A percentile compares a stretch with the other conserved stretches of the same genome.
These are phyloP conservation scores for Aspergillus ellipticus DNA, from an alignment of 495 filamentous ascomycete genomes.

Conservation along the genomic window DNA sequence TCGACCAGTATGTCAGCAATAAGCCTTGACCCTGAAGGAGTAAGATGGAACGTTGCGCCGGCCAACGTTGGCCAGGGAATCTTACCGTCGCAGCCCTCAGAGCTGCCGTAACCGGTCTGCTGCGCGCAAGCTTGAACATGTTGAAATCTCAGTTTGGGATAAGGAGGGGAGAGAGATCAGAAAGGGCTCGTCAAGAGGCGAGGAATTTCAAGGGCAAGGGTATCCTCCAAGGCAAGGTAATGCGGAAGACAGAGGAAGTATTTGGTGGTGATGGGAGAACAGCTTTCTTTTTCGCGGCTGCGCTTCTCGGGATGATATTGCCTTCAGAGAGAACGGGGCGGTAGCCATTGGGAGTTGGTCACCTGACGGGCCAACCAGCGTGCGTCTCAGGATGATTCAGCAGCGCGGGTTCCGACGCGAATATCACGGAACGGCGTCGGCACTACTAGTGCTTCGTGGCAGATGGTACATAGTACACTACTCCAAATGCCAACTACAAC, in stretches of 20 bases:
- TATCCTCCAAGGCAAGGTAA: conserved; percentile 8
- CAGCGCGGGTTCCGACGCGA: conserved; percentile 13
- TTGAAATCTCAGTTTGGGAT: conserved; percentile 23
- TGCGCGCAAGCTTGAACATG: conserved; percentile 75
- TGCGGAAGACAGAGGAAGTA: conserved; percentile 4
- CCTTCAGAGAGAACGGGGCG: conserved; percentile 16
- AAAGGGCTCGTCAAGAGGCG: not conserved
- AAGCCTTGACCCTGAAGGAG: conserved; percentile 12
- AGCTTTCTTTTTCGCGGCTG: conserved; percentile 41
- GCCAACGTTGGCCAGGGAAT: conserved; percentile 14
- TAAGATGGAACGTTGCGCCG: conserved; percentile 4
- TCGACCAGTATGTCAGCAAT: conserved; percentile 20
- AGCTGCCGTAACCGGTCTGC: conserved; percentile 63
- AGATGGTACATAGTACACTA: too few relatives aligned
- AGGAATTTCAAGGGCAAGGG: conserved; percentile 6
- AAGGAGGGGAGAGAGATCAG: conserved; percentile 23
- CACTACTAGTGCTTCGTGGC: not conserved
- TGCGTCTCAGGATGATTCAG: conserved; percentile 18
- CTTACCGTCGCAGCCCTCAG: conserved; percentile 61
- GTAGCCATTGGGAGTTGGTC: conserved; percentile 7
- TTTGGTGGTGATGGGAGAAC: conserved; percentile 29
- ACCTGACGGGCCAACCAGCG: conserved; percentile 22
- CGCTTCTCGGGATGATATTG: conserved; percentile 31
- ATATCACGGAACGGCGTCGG: conserved; percentile 17
- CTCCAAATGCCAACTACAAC: too few relatives aligned